phyloP scores from a whole-genome alignment of 208 protist genomes.

The Acanthamoeba lenticulata region DNA sequence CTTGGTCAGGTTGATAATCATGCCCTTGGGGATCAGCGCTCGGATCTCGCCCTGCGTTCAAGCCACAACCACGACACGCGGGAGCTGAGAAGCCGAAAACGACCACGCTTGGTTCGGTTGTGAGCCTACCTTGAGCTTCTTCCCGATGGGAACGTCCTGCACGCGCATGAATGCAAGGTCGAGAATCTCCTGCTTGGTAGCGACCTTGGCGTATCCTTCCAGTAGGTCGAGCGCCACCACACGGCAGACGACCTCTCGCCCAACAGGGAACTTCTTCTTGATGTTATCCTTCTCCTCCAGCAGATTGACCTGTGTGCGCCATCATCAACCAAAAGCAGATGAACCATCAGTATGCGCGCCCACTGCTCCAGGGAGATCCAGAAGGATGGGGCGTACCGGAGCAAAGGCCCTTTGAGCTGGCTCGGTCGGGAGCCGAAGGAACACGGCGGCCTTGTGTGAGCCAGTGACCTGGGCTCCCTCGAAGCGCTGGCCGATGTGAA shows the following conservation, averaged over 20 bases:
- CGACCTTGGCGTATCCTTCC: neutral
- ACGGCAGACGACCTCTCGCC: conserved; percentile 15
- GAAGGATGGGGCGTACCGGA: neutral
- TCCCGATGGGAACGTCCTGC: conserved; percentile 33
- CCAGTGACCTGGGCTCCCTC: neutral
- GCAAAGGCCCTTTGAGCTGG: conserved; percentile 43
- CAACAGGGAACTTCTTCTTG: neutral
- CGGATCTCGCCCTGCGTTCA: neutral
- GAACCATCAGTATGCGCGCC: too few relatives aligned
- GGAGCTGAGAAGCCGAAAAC: too few relatives aligned
- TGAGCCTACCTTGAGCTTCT: conserved; percentile 33
- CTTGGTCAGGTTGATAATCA: neutral
- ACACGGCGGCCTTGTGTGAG: neutral
- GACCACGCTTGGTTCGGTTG: too few relatives aligned
- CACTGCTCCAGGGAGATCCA: neutral
- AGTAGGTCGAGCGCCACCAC: conserved; percentile 37
- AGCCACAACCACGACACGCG: neutral
- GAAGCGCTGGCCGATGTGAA: neutral
- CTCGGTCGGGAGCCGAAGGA: conserved; percentile 30
- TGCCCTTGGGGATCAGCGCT: neutral
- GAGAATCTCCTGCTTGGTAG: conserved; percentile 22
- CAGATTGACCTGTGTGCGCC: neutral
- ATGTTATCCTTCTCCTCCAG: neutral
- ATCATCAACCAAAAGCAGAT: neutral
- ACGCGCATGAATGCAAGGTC: conserved; percentile 45